Conservation (phyloP, 441 rosid species). For the Aleurites moluccanus region DNA sequence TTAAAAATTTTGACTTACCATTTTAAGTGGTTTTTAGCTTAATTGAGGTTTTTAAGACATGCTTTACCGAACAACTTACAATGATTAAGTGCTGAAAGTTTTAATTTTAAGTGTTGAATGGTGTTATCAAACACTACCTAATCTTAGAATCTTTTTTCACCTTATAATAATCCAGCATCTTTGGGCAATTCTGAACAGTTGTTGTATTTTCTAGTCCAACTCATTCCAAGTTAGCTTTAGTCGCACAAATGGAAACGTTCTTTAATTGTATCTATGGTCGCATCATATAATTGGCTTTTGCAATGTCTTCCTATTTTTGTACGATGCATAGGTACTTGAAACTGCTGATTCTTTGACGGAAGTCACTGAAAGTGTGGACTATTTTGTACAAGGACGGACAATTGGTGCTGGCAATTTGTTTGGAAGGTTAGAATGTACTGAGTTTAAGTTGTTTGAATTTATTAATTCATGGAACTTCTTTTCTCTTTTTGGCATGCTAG, state of each 20-base stretch:
- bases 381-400: conserved; percentile 97
- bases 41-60: no score
- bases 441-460: conserved; percentile 17
- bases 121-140: no score
- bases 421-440: conserved; percentile 65
- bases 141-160: background rate
- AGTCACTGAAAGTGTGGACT: conserved; percentile 99
- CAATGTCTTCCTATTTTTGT: conserved; percentile 9
- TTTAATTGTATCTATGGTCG: conserved; percentile 12
- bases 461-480: conserved; percentile 1
- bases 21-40: no score
- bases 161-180: background rate
- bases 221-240: background rate
- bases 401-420: conserved; percentile 96
- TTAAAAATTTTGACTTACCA: no score
- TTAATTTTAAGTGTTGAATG: no score
- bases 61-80: no score
- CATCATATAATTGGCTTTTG: conserved; percentile 15
- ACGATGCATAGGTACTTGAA: conserved; percentile 77
- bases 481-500: background rate
- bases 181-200: background rate
- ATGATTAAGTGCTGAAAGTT: no score
- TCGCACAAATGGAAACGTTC: background rate
- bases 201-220: background rate
- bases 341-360: conserved; percentile 97